These are phyloP conservation scores for Magnusiomyces paraingens DNA, from an alignment of 1,139 yeast species.

Conservation along the genomic window DNA sequence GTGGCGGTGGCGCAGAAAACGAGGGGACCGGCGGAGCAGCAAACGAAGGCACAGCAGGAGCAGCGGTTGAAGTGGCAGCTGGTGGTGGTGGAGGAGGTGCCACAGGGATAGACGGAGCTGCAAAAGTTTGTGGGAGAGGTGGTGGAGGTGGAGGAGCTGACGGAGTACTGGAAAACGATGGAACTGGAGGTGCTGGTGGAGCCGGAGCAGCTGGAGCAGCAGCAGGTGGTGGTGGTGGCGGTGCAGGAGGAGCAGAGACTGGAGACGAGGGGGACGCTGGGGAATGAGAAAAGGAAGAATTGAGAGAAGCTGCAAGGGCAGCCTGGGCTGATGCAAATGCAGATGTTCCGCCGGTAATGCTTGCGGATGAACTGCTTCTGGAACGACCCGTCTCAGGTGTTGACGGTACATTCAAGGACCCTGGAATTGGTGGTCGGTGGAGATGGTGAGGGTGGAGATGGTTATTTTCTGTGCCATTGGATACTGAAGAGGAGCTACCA, in stretches of 20 bases:
- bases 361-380: constrained; percentile 10
- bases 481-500: background rate
- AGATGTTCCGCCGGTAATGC: constrained; percentile 7
- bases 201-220: constrained; percentile 31
- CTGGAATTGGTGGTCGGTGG: background rate
- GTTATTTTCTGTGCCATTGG: too few species aligned
- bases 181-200: constrained; percentile 31
- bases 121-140: constrained; percentile 17
- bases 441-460: too few species aligned
- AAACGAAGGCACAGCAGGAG: constrained; percentile 24
- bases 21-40: constrained; percentile 22
- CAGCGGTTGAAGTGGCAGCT: constrained; percentile 26
- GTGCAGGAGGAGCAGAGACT: constrained; percentile 16
- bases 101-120: constrained; percentile 25
- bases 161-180: constrained; percentile 27
- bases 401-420: background rate
- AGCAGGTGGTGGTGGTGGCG: constrained; percentile 25
- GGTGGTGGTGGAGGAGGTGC: constrained; percentile 27
- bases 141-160: constrained; percentile 26
- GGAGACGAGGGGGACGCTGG: constrained; percentile 7
- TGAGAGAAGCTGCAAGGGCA: background rate
- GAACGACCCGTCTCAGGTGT: background rate
- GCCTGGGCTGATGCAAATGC: constrained; percentile 15
- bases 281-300: background rate
- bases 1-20: constrained; percentile 23